Evolutionary conservation across 345 rosid species (phyloP).

Genomic region (Populus nigra): DNA sequence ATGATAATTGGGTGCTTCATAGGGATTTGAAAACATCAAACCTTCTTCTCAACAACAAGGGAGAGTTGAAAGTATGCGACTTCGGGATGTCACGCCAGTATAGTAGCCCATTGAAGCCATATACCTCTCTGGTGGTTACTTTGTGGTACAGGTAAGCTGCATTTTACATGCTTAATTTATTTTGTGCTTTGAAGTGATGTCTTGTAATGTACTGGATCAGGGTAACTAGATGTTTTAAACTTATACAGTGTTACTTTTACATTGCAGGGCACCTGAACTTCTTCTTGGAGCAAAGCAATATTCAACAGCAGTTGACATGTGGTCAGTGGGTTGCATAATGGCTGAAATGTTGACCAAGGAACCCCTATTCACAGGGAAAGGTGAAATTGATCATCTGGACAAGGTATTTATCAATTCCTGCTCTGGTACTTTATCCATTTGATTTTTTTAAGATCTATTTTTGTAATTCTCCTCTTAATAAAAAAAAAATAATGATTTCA

Average conservation of each 20-base stretch:
- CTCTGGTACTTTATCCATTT: neutral
- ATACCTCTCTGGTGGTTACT: conserved; percentile 73
- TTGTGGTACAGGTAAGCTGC: conserved; percentile 75
- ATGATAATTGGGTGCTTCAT: conserved; percentile 89
- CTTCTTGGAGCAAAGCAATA: conserved; percentile 72
- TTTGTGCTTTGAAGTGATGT: neutral
- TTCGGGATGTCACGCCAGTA: conserved; percentile 86
- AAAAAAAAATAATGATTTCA: conserved; percentile 13
- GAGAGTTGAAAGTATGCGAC: conserved; percentile 80
- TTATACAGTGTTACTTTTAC: conserved; percentile 7
- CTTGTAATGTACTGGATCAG: neutral
- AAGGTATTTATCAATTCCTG: conserved; percentile 43
- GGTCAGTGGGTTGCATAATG: conserved; percentile 95
- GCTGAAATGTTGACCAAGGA: conserved; percentile 73
- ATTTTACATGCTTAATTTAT: neutral
- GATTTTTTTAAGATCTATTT: neutral
- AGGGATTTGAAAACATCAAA: conserved; percentile 89
- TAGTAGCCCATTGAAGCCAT: conserved; percentile 81
- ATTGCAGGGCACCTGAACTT: conserved; percentile 81
- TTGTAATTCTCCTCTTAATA: neutral
- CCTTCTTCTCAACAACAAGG: conserved; percentile 72
- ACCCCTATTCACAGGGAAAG: conserved; percentile 69
- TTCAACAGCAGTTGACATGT: conserved; percentile 89
- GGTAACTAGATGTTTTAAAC: neutral
- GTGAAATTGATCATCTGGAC: conserved; percentile 64